Base-by-base conservation (phyloP, 768 basidiomycete species). In the Boletus rubropictus region DNA sequence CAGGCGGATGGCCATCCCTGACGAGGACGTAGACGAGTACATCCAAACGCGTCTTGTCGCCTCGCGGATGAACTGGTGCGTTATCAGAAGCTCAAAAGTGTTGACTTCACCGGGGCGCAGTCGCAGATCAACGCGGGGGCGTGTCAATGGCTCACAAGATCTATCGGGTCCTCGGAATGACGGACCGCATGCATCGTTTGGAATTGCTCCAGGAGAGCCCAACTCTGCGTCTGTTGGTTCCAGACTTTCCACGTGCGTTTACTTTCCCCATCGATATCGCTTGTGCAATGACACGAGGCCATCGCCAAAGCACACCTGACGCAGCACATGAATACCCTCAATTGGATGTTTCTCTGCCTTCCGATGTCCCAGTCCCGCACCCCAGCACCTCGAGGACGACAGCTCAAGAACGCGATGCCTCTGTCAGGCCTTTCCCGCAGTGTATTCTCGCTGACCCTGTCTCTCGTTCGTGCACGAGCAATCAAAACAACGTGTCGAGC, bases 21-120 rank as follows among this genome's bases (percentile, higher is more conserved):
- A 80, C 32, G 78, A 81, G 58, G 73, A 76, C 32, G 51, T 76
- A 38, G 68, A 75, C 14, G 72, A 74, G 37, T 82, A 77, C 52
- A 51, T 77, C 38, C 61, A 62, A 36, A 63, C 71, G 24, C 63
- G 61, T 32, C 44, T 62, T 25, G 42, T 45, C 32, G 46, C 39
- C 20, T 39, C 47, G 11, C 49, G 31, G 48, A 51, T n/a, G 46
- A 53, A 52, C 25, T 41, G 20, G 63, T 65, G 39, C 17, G 59
- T 24, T 33, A 41, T 33, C 27, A 9, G 22, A 33, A 11, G 17
- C 17, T 22, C n/a, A 31, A 35, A 14, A 42, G 10, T 9, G 22
- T 29, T 44, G 40, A 34, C 33, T 28, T 42, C 46, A 55, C 37
- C 21, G 18, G 37, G 25, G 17, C 27, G 5, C 38, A 35, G 37